Evolutionary conservation across 345 rosid species (phyloP), one percentile per base, ranked within the genome.

Genomic region (Punica granatum): DNA sequence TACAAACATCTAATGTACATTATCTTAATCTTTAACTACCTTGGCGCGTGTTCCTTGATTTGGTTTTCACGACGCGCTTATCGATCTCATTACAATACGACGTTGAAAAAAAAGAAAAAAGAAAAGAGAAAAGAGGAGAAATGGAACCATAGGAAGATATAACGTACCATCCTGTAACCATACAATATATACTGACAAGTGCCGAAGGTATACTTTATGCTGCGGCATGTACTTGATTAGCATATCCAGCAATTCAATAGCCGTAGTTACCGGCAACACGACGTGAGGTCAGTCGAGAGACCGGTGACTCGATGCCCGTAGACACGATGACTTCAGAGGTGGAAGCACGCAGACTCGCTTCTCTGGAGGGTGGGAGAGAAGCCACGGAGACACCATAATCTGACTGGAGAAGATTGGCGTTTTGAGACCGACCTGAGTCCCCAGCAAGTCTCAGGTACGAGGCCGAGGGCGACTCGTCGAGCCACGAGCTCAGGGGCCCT

Each of bases 361-460:
- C 53, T 18, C 7, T 13, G 31, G 56, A 32, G 5, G 60, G 7
- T 4, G 66, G 34, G 15, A 39, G 43, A 11, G 67, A 48, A 32
- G 60, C 5, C 30, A 3, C n/a, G 0, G 61, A 31, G 34, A 63
- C 25, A 59, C 26, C 48, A 32, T 23, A 33, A 4, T 63, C 30
- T 0, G 62, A 31, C 44, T 1, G 62, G 44, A 42, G 39, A 49
- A 44, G 35, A 39, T 63, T 43, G 3, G 48, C 6, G 25, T 34
- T 36, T 7, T 25, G 60, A 26, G 16, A 3, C 62, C 67, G 30
- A 37, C 73, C 67, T 3, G 71, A 68, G n/a, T 68, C 71, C 19
- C 53, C 41, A 35, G 71, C 64, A 32, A 68, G 71, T 34, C 65
- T 37, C 65, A 46, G 26, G 53, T 68, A 68, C 0, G 67, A 48